Percentiles rank a stretch among this genome's conserved stretches.
Evolutionary conservation across 768 basidiomycete species (phyloP).

Genomic region (Collybia sordida): DNA sequence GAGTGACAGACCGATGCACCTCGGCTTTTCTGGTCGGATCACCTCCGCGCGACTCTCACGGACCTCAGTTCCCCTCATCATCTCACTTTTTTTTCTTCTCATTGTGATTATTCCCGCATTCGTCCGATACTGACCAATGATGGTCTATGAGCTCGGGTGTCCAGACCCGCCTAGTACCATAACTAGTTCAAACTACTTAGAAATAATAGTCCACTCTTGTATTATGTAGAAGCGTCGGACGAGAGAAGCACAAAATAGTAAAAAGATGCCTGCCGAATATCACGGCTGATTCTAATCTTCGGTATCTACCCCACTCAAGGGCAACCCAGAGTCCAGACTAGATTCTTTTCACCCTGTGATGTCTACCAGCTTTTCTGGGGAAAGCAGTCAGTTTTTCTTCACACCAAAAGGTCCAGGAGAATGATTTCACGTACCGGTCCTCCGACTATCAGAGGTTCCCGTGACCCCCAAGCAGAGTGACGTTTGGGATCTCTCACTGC

Average conservation of each 20-base stretch:
- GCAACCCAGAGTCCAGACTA: too few species aligned
- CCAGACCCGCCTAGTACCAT: too few species aligned
- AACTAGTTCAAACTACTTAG: not conserved
- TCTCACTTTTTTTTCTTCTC: conserved; percentile 2
- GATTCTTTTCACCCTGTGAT: too few species aligned
- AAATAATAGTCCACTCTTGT: not conserved
- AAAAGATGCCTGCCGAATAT: too few species aligned
- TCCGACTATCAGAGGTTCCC: conserved; percentile 33
- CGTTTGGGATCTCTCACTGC: conserved; percentile 33
- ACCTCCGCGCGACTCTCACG: conserved; percentile 15
- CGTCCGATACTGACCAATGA: not conserved
- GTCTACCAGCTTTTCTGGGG: too few species aligned
- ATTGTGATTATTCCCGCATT: not conserved
- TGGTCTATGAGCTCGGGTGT: too few species aligned
- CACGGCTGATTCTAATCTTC: too few species aligned
- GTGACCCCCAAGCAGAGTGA: conserved; percentile 51
- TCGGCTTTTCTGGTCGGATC: conserved; percentile 18
- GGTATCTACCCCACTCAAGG: too few species aligned
- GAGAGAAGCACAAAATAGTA: too few species aligned
- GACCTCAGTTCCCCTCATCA: not conserved
- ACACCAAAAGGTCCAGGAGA: too few species aligned
- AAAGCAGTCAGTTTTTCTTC: too few species aligned
- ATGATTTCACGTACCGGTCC: conserved; percentile 18
- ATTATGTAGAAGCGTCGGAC: not conserved
- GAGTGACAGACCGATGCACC: not conserved